Base-by-base conservation (phyloP, 208 protist genomes). In the Porcisia hertigi region DNA sequence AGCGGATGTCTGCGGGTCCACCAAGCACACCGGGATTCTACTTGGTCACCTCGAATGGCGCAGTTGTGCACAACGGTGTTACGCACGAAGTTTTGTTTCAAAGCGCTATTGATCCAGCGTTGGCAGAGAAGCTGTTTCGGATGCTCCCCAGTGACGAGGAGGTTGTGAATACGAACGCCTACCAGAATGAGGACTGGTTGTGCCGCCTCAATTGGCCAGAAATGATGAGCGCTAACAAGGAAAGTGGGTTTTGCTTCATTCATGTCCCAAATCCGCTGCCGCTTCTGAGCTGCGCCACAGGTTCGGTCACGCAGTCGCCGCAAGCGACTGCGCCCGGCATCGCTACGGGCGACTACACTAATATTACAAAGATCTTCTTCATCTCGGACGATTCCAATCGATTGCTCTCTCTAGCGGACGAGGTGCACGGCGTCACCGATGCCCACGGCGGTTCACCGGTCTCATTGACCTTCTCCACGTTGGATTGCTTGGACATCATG, bases 111-210 rank as follows among this genome's bases (percentile, higher is more conserved):
- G 76, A 83, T 47, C 76, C 82, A 2, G 65, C 25, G 0, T 2
- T 89, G 3, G 87, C 79, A 11, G 77, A 82, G 64, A 80, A 86
- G 62, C 65, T 92, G 25, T 81, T 88, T 69, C 25, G 60, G 34
- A 60, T 78, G 9, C 74, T 85, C 7, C 63, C 75, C 18, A 69
- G 60, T 3, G 69, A 63, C 20, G 82, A 88, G 75, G 73, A 73
- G n/a, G 55, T 54, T 41, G 75, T 90, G 41, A 90, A 90, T 79
- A 87, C 79, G 2, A 88, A 92, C 74, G 52, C 85, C 1, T 92
- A 88, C 57, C 86, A 88, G 63, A 53, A 86, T 41, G 86, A 92
- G 11, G 83, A 86, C 71, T 94, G 90, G 90, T 72, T 89, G 34
- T 88, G 86, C 54, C 82, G 88, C 66, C 49, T 80, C 53, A 75